phyloP scores from a whole-genome alignment of 2,329 filamentous ascomycete genomes.

The Colletotrichum sp. region DNA sequence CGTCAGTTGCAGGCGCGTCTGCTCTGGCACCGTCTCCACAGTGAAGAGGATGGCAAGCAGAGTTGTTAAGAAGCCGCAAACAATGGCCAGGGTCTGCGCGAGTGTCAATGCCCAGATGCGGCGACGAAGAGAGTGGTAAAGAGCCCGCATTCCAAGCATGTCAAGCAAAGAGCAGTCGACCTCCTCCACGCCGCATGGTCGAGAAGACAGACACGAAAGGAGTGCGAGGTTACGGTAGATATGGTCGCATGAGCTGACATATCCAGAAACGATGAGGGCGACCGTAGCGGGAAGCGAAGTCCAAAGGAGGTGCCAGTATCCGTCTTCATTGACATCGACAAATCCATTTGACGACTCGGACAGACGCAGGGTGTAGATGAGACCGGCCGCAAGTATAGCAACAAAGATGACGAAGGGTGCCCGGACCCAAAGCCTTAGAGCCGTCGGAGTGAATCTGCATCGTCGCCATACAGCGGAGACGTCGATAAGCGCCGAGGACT shows the following conservation, averaged over 20 bases:
- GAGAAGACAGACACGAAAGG: neutral
- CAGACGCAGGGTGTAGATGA: neutral
- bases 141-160: neutral
- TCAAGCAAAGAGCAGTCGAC: neutral
- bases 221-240: neutral
- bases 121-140: neutral
- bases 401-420: neutral
- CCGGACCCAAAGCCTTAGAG: neutral
- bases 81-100: neutral
- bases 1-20: neutral
- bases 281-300: conserved; percentile 1
- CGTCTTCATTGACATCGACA: neutral
- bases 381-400: neutral
- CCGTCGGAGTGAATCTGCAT: neutral
- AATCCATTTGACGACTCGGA: neutral
- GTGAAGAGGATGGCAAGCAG: neutral
- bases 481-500: neutral
- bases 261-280: neutral
- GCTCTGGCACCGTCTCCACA: neutral
- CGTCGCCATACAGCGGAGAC: neutral
- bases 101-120: neutral
- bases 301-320: conserved; percentile 1
- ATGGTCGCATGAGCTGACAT: conserved; percentile 3
- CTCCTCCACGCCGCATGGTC: neutral
- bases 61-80: conserved; percentile 1